Evolutionary conservation across 768 basidiomycete species (phyloP), one percentile per base, ranked within the genome.

Genomic region (Neoboletus brunneissimus): DNA sequence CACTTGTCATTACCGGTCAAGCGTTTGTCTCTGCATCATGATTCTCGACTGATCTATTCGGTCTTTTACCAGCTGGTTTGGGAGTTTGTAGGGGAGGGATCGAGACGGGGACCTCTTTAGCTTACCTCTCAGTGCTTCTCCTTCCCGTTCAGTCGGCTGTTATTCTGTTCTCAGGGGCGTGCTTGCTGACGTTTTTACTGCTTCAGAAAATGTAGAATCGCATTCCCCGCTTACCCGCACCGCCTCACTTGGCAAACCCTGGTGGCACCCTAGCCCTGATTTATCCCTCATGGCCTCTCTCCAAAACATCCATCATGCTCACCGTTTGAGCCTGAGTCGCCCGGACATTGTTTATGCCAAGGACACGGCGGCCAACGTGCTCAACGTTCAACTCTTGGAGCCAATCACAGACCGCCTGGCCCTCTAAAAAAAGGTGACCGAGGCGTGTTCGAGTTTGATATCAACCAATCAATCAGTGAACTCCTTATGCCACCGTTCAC

Each of bases 1-100:
- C 65, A 57, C 62, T 10, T 27, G 38, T 64, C 58, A 67, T 65
- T 61, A 66, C 61, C 61, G 64, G 35, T 16, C 46, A 31, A 42
- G 23, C 25, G 29, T 37, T 31, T 59, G 50, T 48, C 32, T 49
- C 45, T 44, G 48, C 8, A 8, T 48, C 51, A 34, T 12, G 42
- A 51, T 51, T 58, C 51, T 59, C 55, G 35, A 50, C 47, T 37
- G 15, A 37, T 56, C 37, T 20, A 29, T 55, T 64, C 38, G 51
- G 43, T 51, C 43, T 48, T 51, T 45, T 22, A 15, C 31, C 50
- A 15, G 5, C 52, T 32, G 3, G n/a, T 51, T 52, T 51, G 32
- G 58, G 35, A 18, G n/a, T 15, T 34, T 11, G 27, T 31, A 51
- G 55, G 55, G 22, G 5, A 27, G 11, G 27, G 29, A 57, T 67